phyloP scores from a whole-genome alignment of 2,329 filamentous ascomycete genomes.

The Juglanconis juglandina region DNA sequence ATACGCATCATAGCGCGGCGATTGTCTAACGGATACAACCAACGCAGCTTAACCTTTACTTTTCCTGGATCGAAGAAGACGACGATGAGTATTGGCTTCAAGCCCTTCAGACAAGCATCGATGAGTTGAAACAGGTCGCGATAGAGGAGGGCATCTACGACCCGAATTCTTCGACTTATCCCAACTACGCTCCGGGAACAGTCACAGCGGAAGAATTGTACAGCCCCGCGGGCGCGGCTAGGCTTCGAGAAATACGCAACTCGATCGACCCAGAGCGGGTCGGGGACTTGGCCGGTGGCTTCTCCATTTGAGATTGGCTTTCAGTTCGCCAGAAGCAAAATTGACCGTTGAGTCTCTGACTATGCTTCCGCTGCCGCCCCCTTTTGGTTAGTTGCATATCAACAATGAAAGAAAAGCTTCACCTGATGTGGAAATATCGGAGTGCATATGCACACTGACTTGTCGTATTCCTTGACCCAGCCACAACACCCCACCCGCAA shows the following conservation, averaged over 20 bases:
- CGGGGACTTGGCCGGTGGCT: slow-evolving; percentile 27
- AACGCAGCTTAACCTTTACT: slow-evolving; percentile 27
- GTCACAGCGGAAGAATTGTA: slow-evolving; percentile 22
- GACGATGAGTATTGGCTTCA: slow-evolving; percentile 28
- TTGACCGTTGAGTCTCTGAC: no score
- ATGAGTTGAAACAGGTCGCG: slow-evolving; percentile 26
- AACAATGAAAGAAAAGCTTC: no score
- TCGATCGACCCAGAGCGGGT: slow-evolving; percentile 23
- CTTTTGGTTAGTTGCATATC: no score
- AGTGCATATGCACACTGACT: no score
- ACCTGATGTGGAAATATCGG: no score
- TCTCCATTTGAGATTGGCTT: neutral
- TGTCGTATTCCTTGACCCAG: no score
- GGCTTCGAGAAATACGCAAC: slow-evolving; percentile 21
- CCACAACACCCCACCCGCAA: no score
- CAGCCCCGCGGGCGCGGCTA: slow-evolving; percentile 18
- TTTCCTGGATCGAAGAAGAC: slow-evolving; percentile 21
- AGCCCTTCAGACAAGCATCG: slow-evolving; percentile 22
- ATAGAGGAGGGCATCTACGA: slow-evolving; percentile 26
- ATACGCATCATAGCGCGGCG: no score
- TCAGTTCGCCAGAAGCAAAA: no score
- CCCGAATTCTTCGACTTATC: slow-evolving; percentile 21
- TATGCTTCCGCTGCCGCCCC: no score
- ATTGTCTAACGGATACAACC: neutral
- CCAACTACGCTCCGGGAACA: slow-evolving; percentile 25